Evolutionary conservation across 228 moss, liverwort and hornwort species (phyloP).

Genomic region (Sphagnum magellanicum): DNA sequence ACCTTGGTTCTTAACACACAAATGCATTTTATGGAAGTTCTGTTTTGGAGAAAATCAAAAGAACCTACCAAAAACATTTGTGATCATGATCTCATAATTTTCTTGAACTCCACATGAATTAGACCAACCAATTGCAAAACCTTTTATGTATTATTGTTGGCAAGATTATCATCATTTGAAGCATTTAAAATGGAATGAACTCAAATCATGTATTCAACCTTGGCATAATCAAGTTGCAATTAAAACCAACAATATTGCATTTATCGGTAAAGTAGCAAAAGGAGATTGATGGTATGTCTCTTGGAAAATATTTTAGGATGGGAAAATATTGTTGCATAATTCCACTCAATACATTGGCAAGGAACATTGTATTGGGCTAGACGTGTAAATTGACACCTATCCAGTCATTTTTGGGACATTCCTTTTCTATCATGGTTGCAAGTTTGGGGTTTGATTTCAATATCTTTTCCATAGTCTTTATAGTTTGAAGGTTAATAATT

Average conservation of each 20-base stretch:
- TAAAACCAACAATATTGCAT: conserved; percentile 31
- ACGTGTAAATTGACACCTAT: conserved; percentile 42
- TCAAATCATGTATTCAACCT: conserved; percentile 45
- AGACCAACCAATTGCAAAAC: conserved; percentile 21
- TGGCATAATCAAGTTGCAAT: conserved; percentile 20
- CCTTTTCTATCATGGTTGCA: conserved; percentile 29
- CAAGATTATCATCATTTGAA: background rate
- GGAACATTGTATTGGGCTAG: conserved; percentile 32
- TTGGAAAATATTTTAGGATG: conserved; percentile 31
- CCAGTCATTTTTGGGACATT: conserved; percentile 53
- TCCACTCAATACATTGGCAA: conserved; percentile 34
- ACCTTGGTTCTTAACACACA: too few relatives aligned
- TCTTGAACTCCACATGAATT: conserved; percentile 36
- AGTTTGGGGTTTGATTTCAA: conserved; percentile 37
- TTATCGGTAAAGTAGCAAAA: conserved; percentile 23
- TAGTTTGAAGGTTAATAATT: conserved; percentile 30
- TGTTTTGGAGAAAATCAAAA: too few relatives aligned
- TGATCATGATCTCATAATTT: conserved; percentile 51
- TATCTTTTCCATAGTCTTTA: conserved; percentile 25
- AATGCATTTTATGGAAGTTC: too few relatives aligned
- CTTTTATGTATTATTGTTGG: conserved; percentile 4
- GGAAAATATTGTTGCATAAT: conserved; percentile 50
- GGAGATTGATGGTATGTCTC: conserved; percentile 25
- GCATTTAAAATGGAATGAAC: conserved; percentile 29
- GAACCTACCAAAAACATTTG: conserved; percentile 36